Evolutionary conservation across 169 alveolate genomes (phyloP), one percentile per base, ranked within the genome.

Genomic region (Cryptosporidium felis): DNA sequence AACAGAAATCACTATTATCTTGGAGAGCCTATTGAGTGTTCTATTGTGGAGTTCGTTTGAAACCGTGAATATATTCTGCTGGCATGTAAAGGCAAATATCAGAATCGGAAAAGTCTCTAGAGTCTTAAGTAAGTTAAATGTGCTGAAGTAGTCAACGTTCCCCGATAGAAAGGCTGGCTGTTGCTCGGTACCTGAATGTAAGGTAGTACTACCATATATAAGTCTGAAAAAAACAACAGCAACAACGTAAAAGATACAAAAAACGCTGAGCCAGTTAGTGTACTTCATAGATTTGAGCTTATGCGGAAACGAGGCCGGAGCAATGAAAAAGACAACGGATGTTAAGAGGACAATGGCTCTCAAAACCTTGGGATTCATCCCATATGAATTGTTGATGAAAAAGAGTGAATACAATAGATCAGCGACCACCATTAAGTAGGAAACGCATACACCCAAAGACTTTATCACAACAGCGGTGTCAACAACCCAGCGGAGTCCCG

Each of bases 11-110:
- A 81, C 1, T 26, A 81, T 81, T 26, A 56, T 49, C 46, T 53
- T 49, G 1, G 63, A 51, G 41, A 74, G 67, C 16, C 85, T 74
- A 36, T 49, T 28, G 21, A 74, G 38, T 8, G 79, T 62, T 61
- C 81, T 66, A 46, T 61, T 18, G 26, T 81, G 82, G 18, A 81
- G 80, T 45, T 81, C 89, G 38, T 56, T 59, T 2, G 74, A 40
- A 21, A 81, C 81, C 26, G 89, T 81, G 41, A 81, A 81, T 2
- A 81, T 56, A 30, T 81, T 81, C 26, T 81, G 89, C 0, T 81
- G 89, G 44, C 89, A 81, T 9, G 89, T 62, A 66, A 81, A 81
- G 34, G 89, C 80, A 61, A 81, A 81, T 18, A 81, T 81, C 28
- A 81, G 56, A 18, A 81, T 60, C 2, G 89, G 89, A 53, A 74